A percentile compares a stretch with the other conserved stretches of the same genome.
These are phyloP conservation scores for Ustilago crameri DNA, from an alignment of 1,284 basidiomycete species.

Conservation along the genomic window DNA sequence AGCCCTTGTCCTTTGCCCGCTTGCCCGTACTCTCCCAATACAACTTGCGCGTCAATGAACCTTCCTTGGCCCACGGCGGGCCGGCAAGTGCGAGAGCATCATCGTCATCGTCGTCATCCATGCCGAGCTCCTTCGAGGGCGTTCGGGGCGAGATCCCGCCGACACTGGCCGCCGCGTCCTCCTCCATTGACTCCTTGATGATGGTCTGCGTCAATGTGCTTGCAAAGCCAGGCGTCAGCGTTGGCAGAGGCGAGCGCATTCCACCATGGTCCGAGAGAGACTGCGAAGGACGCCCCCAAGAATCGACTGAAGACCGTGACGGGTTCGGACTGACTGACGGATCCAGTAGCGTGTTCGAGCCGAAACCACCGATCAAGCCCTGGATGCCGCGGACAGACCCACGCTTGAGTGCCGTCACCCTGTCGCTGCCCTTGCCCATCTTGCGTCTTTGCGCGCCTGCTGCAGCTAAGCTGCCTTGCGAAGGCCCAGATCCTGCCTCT, in stretches of 20 bases:
- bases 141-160: constrained; percentile 55
- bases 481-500: constrained; percentile 21
- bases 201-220: constrained; percentile 95
- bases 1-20: constrained; percentile 83
- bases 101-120: constrained; percentile 71
- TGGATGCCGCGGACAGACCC: constrained; percentile 88
- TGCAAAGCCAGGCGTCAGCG: constrained; percentile 84
- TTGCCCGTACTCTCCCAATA: constrained; percentile 88
- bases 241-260: constrained; percentile 12
- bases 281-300: constrained; percentile 33
- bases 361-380: constrained; percentile 74
- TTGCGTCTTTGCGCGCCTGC: constrained; percentile 18
- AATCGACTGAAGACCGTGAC: constrained; percentile 41
- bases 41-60: constrained; percentile 90
- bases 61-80: constrained; percentile 98
- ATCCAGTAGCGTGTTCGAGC: constrained; percentile 4
- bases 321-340: constrained; percentile 31
- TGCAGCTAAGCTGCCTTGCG: constrained; percentile 24
- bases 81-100: constrained; percentile 93
- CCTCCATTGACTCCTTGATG: constrained; percentile 91
- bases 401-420: constrained; percentile 82
- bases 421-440: constrained; percentile 61
- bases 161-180: constrained; percentile 72
- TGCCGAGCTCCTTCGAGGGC: constrained; percentile 67
- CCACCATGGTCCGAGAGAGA: constrained; percentile 17